A percentile compares a stretch with the other conserved stretches of the same genome.
Evolutionary conservation across 495 filamentous ascomycete genomes (phyloP).

Genomic region (Xylaria curta): DNA sequence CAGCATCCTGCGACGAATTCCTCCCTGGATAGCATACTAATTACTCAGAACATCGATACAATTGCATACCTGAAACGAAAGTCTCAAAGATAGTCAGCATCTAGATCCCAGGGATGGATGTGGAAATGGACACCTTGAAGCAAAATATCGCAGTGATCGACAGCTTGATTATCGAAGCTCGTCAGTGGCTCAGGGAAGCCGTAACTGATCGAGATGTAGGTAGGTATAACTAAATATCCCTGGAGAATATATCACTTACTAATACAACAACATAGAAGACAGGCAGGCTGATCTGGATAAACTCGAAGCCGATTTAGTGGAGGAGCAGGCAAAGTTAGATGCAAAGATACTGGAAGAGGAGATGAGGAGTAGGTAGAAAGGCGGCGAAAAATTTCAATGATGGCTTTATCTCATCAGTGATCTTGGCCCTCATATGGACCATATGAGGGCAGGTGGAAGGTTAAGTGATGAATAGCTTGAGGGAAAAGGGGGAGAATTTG

Average conservation of each 20-base stretch:
- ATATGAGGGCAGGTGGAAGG: not conserved
- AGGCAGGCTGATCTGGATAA: conserved; percentile 9
- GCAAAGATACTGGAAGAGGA: not conserved
- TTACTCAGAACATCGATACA: not conserved
- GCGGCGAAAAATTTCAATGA: not conserved
- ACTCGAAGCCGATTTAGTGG: conserved; percentile 23
- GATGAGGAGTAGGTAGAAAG: not conserved
- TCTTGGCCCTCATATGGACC: not conserved
- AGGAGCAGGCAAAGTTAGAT: conserved; percentile 19
- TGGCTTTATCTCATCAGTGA: not conserved
- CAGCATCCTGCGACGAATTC: not conserved
- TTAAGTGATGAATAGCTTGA: not conserved
- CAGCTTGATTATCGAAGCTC: conserved; percentile 25
- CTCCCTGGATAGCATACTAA: conserved; percentile 6
- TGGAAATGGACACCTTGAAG: conserved; percentile 20
- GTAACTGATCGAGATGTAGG: conserved; percentile 2
- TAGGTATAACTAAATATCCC: conserved; percentile 10
- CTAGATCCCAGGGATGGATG: not conserved
- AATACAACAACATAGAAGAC: conserved; percentile 5
- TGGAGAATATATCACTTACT: conserved; percentile 7
- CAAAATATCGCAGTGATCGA: conserved; percentile 26
- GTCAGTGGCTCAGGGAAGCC: conserved; percentile 25
- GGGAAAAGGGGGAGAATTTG: not conserved
- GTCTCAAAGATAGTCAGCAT: not conserved
- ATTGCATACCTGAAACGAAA: not conserved